Percentiles rank a stretch among this genome's conserved stretches.
Conservation (phyloP, 345 rosid genomes). For the Gossypium mustelinum region DNA sequence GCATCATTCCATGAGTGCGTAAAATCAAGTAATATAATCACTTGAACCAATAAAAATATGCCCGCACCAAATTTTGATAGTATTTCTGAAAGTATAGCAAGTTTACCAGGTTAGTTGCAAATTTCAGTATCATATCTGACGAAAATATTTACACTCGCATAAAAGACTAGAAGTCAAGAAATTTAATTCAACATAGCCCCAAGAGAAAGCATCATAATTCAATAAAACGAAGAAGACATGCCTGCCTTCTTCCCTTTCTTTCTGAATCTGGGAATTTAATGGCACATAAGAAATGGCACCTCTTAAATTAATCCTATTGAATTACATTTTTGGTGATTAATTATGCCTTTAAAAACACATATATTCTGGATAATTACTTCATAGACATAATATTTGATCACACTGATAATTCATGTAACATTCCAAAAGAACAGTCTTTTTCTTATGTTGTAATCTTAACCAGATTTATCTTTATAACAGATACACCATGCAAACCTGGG, state of each 20-base stretch:
- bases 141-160: neutral
- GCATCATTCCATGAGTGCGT: slow-evolving; percentile 95
- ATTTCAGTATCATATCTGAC: neutral
- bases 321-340: neutral
- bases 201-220: neutral
- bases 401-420: neutral
- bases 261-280: neutral
- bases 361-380: neutral
- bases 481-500: neutral
- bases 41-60: slow-evolving; percentile 90
- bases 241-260: neutral
- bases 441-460: neutral
- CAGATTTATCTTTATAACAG: neutral
- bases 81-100: slow-evolving; percentile 46
- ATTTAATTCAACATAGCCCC: neutral
- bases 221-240: neutral
- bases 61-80: slow-evolving; percentile 95
- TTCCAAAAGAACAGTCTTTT: neutral
- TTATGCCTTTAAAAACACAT: neutral
- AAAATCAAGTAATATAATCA: slow-evolving; percentile 74
- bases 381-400: neutral
- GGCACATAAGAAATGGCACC: neutral
- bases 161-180: neutral
- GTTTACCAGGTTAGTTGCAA: neutral
- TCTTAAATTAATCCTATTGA: neutral